Percentiles rank a stretch among this genome's conserved stretches.
phyloP scores from a whole-genome alignment of 75 land plant species.

The Sequoia sempervirens region DNA sequence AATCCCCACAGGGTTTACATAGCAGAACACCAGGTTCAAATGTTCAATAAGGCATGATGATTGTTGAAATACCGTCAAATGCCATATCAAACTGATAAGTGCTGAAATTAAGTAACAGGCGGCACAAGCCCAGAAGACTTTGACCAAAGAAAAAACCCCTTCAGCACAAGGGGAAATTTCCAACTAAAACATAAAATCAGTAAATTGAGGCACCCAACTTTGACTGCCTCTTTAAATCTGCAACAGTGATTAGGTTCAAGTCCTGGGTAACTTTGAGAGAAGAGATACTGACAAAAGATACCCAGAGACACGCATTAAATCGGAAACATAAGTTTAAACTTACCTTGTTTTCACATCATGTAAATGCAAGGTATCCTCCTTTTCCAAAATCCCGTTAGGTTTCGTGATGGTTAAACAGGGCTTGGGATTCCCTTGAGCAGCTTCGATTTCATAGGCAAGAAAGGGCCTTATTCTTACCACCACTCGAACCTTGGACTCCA shows the following conservation, averaged over 20 bases:
- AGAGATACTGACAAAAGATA: no score
- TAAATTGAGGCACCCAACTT: not conserved
- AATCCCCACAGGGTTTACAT: not conserved
- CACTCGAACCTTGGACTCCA: constrained; percentile 61
- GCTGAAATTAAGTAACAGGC: not conserved
- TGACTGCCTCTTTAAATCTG: no score
- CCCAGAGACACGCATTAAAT: not conserved
- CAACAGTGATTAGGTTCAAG: no score
- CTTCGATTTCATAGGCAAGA: constrained; percentile 39
- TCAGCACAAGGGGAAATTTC: not conserved
- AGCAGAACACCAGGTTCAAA: not conserved
- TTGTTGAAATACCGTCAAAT: not conserved
- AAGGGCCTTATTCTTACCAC: constrained; percentile 71
- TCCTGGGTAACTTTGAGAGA: no score
- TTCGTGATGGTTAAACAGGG: constrained; percentile 40
- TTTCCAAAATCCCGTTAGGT: not conserved
- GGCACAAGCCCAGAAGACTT: not conserved
- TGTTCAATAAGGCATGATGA: not conserved
- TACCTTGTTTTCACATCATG: constrained; percentile 53
- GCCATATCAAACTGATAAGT: not conserved
- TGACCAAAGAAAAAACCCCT: not conserved
- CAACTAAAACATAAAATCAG: not conserved
- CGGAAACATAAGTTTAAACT: no score
- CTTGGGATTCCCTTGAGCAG: constrained; percentile 8
- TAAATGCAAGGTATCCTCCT: constrained; percentile 47